A percentile compares a stretch with the other conserved stretches of the same genome.
Evolutionary conservation across 139 green algal species (phyloP).

Genomic region (Tetraselmis striata): DNA sequence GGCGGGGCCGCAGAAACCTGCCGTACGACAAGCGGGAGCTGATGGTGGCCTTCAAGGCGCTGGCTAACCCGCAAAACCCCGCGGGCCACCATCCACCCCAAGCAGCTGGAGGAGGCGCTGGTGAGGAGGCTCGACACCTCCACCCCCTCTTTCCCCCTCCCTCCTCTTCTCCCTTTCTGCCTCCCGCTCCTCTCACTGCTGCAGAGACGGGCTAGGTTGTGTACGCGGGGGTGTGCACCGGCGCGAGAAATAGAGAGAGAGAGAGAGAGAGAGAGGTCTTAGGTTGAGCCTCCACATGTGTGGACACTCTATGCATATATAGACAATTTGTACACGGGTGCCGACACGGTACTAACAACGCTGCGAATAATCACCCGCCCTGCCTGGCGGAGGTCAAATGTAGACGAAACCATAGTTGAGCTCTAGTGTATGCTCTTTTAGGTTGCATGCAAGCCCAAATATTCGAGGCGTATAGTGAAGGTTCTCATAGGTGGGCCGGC

Average conservation of each 20-base stretch:
- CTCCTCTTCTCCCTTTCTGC: too few relatives aligned
- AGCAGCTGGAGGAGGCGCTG: background rate
- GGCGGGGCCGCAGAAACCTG: background rate
- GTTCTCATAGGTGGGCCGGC: background rate
- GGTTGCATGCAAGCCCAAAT: too few relatives aligned
- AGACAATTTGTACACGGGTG: too few relatives aligned
- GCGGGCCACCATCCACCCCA: background rate
- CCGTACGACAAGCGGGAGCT: background rate
- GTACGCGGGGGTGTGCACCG: background rate
- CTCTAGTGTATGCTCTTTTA: too few relatives aligned
- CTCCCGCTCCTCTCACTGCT: too few relatives aligned
- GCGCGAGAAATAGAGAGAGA: background rate
- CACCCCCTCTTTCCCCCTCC: too few relatives aligned
- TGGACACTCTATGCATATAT: too few relatives aligned
- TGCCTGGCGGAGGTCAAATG: too few relatives aligned
- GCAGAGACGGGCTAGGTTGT: background rate
- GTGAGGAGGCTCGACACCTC: background rate
- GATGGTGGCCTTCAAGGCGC: constrained; percentile 5
- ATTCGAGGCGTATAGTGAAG: too few relatives aligned
- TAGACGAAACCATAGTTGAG: too few relatives aligned
- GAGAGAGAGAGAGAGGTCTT: background rate
- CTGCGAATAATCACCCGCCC: too few relatives aligned
- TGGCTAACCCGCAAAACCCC: constrained; percentile 7
- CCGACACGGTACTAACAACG: too few relatives aligned
- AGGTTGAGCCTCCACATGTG: background rate